Evolutionary conservation across 768 basidiomycete genomes (phyloP).

Genomic region (Lentinula guzmanii): DNA sequence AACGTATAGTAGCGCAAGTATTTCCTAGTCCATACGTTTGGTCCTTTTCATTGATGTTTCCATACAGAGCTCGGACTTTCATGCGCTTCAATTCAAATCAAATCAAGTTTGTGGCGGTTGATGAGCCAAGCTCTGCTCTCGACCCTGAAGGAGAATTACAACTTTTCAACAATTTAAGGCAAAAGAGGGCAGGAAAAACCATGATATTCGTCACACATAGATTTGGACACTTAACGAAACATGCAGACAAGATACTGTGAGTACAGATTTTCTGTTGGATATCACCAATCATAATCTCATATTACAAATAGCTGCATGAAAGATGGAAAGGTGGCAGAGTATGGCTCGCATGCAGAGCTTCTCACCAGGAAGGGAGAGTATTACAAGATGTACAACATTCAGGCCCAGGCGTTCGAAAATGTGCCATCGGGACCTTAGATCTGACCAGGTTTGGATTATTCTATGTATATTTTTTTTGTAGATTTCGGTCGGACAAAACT

Average conservation of each 20-base stretch:
- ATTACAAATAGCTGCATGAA: conserved; percentile 26
- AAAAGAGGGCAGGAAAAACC: conserved; percentile 28
- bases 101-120: conserved; percentile 33
- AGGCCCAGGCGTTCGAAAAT: conserved; percentile 24
- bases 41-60: background rate
- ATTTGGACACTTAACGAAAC: conserved; percentile 30
- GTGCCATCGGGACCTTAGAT: background rate
- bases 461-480: no score
- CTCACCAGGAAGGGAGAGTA: conserved; percentile 26
- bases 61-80: conserved; percentile 21
- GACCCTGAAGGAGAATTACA: conserved; percentile 38
- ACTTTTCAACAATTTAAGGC: conserved; percentile 26
- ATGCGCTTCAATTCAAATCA: conserved; percentile 21
- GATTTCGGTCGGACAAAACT: no score
- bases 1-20: conserved; percentile 24
- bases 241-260: conserved; percentile 31
- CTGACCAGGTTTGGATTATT: no score
- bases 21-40: background rate
- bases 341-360: conserved; percentile 27
- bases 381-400: conserved; percentile 25
- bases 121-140: conserved; percentile 44
- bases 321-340: conserved; percentile 25
- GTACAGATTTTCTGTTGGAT: conserved; percentile 2
- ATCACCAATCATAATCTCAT: background rate
- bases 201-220: conserved; percentile 33